Base-by-base conservation (phyloP, 441 rosid genomes). In the Gossypium lobatum region DNA sequence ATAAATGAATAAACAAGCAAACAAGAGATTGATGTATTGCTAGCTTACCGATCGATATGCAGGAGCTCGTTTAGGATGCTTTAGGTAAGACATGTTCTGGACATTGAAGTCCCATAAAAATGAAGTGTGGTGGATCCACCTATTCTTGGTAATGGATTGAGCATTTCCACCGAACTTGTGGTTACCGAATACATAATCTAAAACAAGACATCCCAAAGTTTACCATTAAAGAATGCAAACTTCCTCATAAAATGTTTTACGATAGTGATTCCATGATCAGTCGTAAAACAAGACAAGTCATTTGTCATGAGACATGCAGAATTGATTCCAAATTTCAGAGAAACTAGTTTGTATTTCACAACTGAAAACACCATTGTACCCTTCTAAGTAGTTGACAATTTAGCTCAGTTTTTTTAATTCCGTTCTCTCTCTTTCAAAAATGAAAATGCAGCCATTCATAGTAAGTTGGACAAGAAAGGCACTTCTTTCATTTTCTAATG, bases 51-150 rank as follows among this genome's bases (percentile, higher is more conserved):
- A 31, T 54, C 76, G 70, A 53, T 73, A 73, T 64, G n/a, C 64
- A 63, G 76, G 76, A 34, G 71, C 76, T 55, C 71, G 76, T 73
- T 53, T 64, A 4, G 71, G 76, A 64, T 16, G 69, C 55, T 73
- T 92, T 82, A 93, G 84, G 84, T 92, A 93, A 64, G 88, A 81
- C 97, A 92, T 92, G 83, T 89, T 92, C 65, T 75, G 76, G 45
- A 64, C 83, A 58, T 83, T 79, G 48, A 84, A 93, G 77, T 93
- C 95, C 96, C 95, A 93, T 28, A 90, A 48, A 75, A 92, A 90
- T 4, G 98, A 93, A 3, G 97, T 92, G 77, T 93, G 98, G 77
- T 92, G 97, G 70, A 90, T 84, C 96, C 97, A 93, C 58, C 93
- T 81, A 70, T 57, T 85, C 83, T 80, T 90, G 3, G 82, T 90